These are phyloP conservation scores for Agaricus subrufescens DNA, from an alignment of 768 basidiomycete genomes.

Conservation along the genomic window DNA sequence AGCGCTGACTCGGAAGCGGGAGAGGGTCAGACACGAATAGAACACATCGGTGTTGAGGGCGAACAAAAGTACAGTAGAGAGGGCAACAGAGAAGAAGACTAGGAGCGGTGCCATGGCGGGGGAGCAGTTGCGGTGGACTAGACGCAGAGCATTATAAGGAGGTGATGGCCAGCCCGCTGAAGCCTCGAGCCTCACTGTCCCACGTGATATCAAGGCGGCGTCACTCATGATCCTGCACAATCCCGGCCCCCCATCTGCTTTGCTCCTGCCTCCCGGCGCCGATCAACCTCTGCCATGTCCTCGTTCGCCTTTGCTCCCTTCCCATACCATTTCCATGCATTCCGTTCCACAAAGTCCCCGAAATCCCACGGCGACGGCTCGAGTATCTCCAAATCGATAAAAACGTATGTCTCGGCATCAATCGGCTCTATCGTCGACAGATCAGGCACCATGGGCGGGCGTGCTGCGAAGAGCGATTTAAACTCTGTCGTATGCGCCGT, in stretches of 20 bases:
- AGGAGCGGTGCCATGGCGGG: slow-evolving; percentile 12
- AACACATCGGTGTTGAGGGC: background rate
- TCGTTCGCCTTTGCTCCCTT: slow-evolving; percentile 24
- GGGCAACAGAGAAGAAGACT: background rate
- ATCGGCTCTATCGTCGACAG: slow-evolving; percentile 28
- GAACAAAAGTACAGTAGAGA: background rate
- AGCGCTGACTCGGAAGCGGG: too few relatives aligned
- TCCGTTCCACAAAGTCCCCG: slow-evolving; percentile 71
- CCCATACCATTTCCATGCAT: slow-evolving; percentile 77
- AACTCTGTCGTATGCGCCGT: slow-evolving; percentile 20
- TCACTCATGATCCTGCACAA: background rate
- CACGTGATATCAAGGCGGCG: too few relatives aligned
- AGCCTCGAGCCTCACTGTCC: too few relatives aligned
- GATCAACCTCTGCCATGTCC: slow-evolving; percentile 48
- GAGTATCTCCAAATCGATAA: slow-evolving; percentile 41
- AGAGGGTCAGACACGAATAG: too few relatives aligned
- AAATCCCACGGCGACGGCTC: slow-evolving; percentile 72
- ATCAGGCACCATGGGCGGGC: slow-evolving; percentile 37
- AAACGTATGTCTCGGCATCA: slow-evolving; percentile 73
- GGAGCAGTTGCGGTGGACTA: slow-evolving; percentile 5
- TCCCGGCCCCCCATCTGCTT: background rate
- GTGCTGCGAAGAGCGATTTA: slow-evolving; percentile 31
- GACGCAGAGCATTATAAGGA: slow-evolving; percentile 13
- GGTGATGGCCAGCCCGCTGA: too few relatives aligned
- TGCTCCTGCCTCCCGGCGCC: slow-evolving; percentile 46